Evolutionary conservation across 495 filamentous ascomycete species (phyloP), one percentile per base, ranked within the genome.

Genomic region (Aspergillus sparsus): DNA sequence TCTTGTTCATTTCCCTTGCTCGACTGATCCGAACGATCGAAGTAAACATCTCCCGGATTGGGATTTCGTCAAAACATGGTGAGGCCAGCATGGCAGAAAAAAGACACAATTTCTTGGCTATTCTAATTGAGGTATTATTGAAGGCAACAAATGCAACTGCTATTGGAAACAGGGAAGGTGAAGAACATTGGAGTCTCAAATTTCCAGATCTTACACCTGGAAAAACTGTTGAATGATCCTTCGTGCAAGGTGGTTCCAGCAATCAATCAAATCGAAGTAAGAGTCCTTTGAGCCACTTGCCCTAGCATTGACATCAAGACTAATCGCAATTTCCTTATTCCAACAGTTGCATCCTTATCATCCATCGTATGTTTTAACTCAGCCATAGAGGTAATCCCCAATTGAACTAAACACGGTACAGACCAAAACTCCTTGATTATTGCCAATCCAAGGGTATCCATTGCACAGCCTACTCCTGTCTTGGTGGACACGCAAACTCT

Each of bases 391-490:
- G n/a, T n/a, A n/a, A n/a, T n/a, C n/a, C n/a, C n/a, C n/a, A n/a
- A n/a, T n/a, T n/a, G n/a, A n/a, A n/a, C n/a, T n/a, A n/a, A n/a
- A n/a, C 5, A 21, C 27, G 47, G 1, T 41, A 4, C 39, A 58
- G 56, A 0, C 35, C 56, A 7, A 57, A 57, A n/a, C 55, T 58
- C 21, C 47, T 58, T 16, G 34, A 47, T 7, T 58, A 58, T 47
- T 52, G 56, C 56, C 11, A 10, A 0, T 52, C 46, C 10, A 58
- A 58, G 15, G 18, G 27, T 2, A 58, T 58, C 36, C 56, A 58
- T 47, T 58, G 56, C 47, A 58, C 56, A 7, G 56, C 56, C 16
- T 58, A 58, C 49, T 58, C 56, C 13, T 52, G 47, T 9, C 56
- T 58, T 1, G 56, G 56, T 21, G 46, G 47, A 1, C 47, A 52